Conservation (phyloP, 106 monocot species). For the Acorus calamus region DNA sequence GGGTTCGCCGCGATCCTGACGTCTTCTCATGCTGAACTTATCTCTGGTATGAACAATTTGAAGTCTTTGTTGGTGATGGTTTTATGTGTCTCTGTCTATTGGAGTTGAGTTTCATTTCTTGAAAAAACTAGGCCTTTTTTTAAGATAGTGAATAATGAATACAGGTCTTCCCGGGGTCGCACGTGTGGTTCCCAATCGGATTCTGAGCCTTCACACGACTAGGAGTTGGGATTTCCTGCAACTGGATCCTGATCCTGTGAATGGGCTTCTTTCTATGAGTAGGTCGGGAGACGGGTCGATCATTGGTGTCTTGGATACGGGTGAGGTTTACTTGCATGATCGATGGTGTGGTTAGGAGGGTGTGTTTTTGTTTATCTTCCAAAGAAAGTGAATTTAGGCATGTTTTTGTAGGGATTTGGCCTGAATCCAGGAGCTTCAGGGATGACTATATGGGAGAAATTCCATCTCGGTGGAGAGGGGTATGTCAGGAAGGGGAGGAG, state of each 20-base stretch:
- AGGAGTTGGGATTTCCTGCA: slow-evolving; percentile 73
- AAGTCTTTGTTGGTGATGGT: slow-evolving; percentile 1
- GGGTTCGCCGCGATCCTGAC: slow-evolving; percentile 45
- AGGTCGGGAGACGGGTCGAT: slow-evolving; percentile 39
- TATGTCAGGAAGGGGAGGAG: slow-evolving; percentile 42
- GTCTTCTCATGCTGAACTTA: slow-evolving; percentile 17
- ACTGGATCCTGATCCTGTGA: slow-evolving; percentile 10
- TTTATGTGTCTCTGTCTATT: no score
- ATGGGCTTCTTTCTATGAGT: slow-evolving; percentile 35
- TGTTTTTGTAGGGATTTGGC: slow-evolving; percentile 45
- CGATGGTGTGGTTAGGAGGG: no score
- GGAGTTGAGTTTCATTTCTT: no score
- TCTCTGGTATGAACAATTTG: slow-evolving; percentile 18
- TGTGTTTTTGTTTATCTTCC: neutral
- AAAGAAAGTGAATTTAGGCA: no score
- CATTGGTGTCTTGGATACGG: slow-evolving; percentile 59
- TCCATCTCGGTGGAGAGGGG: slow-evolving; percentile 53
- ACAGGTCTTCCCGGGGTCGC: slow-evolving; percentile 53
- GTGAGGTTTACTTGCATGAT: slow-evolving; percentile 7
- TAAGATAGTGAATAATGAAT: no score
- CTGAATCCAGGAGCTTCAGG: slow-evolving; percentile 52
- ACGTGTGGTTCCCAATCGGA: slow-evolving; percentile 40
- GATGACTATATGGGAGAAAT: slow-evolving; percentile 37
- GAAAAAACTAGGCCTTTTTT: no score
- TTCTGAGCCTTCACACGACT: slow-evolving; percentile 49